Evolutionary conservation across 2,329 filamentous ascomycete species (phyloP).

Genomic region (Dothideomycetes sp.): DNA sequence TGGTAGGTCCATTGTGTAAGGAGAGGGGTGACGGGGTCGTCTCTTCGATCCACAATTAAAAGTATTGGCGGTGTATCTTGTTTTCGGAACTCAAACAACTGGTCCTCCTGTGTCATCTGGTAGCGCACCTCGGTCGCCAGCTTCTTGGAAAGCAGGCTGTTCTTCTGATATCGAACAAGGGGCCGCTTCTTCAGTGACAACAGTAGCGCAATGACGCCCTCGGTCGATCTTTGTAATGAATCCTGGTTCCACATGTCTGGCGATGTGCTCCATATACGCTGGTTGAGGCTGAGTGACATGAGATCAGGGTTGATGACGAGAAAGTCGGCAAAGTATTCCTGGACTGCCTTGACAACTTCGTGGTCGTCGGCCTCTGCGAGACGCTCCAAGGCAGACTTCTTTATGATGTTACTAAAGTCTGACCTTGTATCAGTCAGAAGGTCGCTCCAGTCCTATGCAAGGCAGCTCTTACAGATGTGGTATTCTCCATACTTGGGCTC

Average conservation of each 20-base stretch:
- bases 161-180: conserved; percentile 84
- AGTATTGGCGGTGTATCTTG: conserved; percentile 91
- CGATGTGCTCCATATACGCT: conserved; percentile 68
- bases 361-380: conserved; percentile 95
- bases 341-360: conserved; percentile 86
- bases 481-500: conserved; percentile 98
- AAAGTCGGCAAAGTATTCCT: conserved; percentile 96
- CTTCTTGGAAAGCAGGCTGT: conserved; percentile 82
- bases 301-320: conserved; percentile 91
- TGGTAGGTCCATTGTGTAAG: conserved; percentile 99
- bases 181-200: conserved; percentile 94
- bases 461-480: conserved; percentile 52
- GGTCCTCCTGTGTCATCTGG: conserved; percentile 87
- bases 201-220: conserved; percentile 74
- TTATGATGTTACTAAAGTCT: conserved; percentile 93
- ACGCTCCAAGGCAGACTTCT: conserved; percentile 89
- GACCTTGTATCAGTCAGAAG: conserved; percentile 21
- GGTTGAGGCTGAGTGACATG: conserved; percentile 66
- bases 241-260: conserved; percentile 89
- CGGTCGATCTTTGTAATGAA: conserved; percentile 72
- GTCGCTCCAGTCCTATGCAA: conserved; percentile 7
- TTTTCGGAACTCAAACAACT: conserved; percentile 91
- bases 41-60: conserved; percentile 78
- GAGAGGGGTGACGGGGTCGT: conserved; percentile 88
- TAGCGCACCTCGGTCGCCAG: conserved; percentile 87